Evolutionary conservation across 352 stramenopile genomes (phyloP).

Genomic region (Discostella stelligera): DNA sequence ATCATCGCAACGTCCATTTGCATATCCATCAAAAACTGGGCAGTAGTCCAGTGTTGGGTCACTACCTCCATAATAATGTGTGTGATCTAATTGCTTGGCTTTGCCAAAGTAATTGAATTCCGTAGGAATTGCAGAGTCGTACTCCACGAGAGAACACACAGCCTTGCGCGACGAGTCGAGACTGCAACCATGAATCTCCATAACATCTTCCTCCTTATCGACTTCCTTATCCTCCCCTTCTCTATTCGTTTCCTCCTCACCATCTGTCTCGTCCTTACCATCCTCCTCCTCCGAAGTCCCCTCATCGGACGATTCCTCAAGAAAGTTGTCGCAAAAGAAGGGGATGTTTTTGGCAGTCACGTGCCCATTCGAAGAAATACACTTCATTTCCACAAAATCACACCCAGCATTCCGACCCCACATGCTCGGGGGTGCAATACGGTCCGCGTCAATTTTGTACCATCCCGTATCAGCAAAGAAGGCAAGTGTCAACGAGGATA

Average conservation of each 20-base stretch:
- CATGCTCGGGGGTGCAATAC: slow-evolving; percentile 43
- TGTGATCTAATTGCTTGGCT: slow-evolving; percentile 42
- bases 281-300: slow-evolving; percentile 5
- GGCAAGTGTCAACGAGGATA: slow-evolving; percentile 70
- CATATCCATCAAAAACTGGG: slow-evolving; percentile 65
- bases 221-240: slow-evolving; percentile 4
- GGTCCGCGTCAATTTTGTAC: slow-evolving; percentile 70
- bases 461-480: slow-evolving; percentile 78
- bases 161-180: slow-evolving; percentile 71
- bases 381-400: slow-evolving; percentile 70
- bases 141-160: slow-evolving; percentile 66
- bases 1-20: slow-evolving; percentile 61
- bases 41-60: slow-evolving; percentile 76
- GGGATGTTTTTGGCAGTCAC: slow-evolving; percentile 55
- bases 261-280: slow-evolving; percentile 3
- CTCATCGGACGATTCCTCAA: slow-evolving; percentile 1
- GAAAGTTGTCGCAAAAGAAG: slow-evolving; percentile 73
- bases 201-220: slow-evolving; percentile 13
- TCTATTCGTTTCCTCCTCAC: slow-evolving; percentile 8
- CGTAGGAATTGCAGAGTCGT: slow-evolving; percentile 51
- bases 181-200: slow-evolving; percentile 67
- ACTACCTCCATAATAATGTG: slow-evolving; percentile 49
- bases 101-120: slow-evolving; percentile 75
- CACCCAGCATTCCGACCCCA: slow-evolving; percentile 75
- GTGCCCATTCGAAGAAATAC: slow-evolving; percentile 55